Base-by-base conservation (phyloP, 192 early-diverging fungal genomes). In the Glomus cerebriforme region DNA sequence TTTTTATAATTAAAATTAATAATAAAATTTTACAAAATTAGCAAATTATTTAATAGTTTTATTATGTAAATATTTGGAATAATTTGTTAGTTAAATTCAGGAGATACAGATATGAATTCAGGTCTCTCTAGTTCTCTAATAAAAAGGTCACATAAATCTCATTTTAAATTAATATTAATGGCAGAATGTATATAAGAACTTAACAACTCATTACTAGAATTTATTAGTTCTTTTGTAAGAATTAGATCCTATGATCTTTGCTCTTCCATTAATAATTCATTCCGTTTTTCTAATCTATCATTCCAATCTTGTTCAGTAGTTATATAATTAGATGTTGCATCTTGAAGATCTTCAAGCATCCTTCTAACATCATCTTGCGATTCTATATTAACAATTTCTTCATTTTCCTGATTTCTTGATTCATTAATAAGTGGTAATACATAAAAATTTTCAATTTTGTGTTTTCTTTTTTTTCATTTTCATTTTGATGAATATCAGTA, bases 121-220 rank as follows among this genome's bases (percentile, higher is more conserved):
- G 45, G 45, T 15, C 12, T 47, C 13, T 47, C 7, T 15, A 47
- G 13, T 47, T 47, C 7, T 47, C 45, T 15, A 15, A 15, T 47
- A 49, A 72, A 72, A 45, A 72, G 31, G 54, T 27, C 27, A 47
- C 43, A 9, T 43, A 72, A 49, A 8, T 72, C 45, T 34, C 70
- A 72, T 12, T 72, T 72, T 72, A 24, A 47, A 24, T 43, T 54
- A 26, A 26, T 10, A 49, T 72, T 29, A 43, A 49, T 54, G 8
- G 70, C 70, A n/a, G 43, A 24, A 27, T 72, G 47, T 1, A n/a
- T 72, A 43, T 72, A 72, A 27, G 37, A 22, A 72, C 45, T 72
- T 72, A 72, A 72, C 26, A 72, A 54, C 54, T 72, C 26, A 72
- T 43, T 43, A 72, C n/a, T 13, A 35, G 5, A 43, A 43, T 72